Evolutionary conservation across 352 stramenopile genomes (phyloP).

Genomic region (Pythium coloratum): DNA sequence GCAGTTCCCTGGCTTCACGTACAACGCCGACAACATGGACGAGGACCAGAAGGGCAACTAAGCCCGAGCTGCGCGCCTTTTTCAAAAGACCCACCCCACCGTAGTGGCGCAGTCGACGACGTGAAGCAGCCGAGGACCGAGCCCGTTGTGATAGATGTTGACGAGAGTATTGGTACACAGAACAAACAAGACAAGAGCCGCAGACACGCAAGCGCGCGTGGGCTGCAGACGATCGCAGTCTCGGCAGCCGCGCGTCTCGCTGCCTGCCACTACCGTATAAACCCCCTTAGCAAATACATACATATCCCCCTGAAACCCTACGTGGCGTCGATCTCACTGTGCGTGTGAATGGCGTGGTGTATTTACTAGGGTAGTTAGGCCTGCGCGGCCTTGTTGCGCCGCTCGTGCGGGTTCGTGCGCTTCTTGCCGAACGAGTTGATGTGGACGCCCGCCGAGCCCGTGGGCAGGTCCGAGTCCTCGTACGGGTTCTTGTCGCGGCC

Average conservation of each 20-base stretch:
- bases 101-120: constrained; percentile 8
- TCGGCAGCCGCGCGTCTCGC: not conserved
- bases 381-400: constrained; percentile 27
- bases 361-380: constrained; percentile 2
- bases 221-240: constrained; percentile 17
- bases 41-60: constrained; percentile 86
- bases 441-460: constrained; percentile 45
- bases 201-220: not conserved
- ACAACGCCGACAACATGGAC: constrained; percentile 88
- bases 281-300: constrained; percentile 1
- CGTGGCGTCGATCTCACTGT: not conserved
- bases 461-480: constrained; percentile 80
- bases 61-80: constrained; percentile 20
- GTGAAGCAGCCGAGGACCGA: not conserved
- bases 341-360: not conserved
- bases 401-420: constrained; percentile 55
- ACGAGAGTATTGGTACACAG: constrained; percentile 26
- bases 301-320: not conserved
- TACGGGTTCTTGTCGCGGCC: constrained; percentile 97
- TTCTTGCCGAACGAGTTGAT: constrained; percentile 81
- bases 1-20: constrained; percentile 89
- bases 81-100: constrained; percentile 4
- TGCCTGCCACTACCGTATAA: constrained; percentile 4
- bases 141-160: constrained; percentile 26
- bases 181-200: constrained; percentile 12